Evolutionary conservation across 2,329 filamentous ascomycete genomes (phyloP), one percentile per base, ranked within the genome.

Genomic region (Didymella glomerata): DNA sequence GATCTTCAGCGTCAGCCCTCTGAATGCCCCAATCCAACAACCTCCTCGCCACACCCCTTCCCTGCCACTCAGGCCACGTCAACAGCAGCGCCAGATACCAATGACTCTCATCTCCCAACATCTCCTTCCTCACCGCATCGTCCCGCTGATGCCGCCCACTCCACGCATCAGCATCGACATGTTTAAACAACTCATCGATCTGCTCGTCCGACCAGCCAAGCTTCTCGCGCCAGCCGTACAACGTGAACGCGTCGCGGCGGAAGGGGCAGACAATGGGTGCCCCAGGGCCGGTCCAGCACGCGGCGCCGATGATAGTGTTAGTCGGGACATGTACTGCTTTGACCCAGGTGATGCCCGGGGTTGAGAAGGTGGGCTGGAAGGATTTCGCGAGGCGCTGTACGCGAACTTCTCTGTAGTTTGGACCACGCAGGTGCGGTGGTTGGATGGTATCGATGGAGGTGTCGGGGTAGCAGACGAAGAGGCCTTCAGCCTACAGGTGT

Each of bases 81-180:
- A 71, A 41, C n/a, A 76, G 34, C 24, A 68, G 62, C 45, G 66
- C 68, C 10, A 76, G 66, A 65, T 67, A 74, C 74, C 74, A 76
- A 57, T 76, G 73, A 57, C 44, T 38, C 20, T 75, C 63, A 0
- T 62, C 68, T 0, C 57, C 59, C 25, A 73, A 10, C 2, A 69
- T 22, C 6, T 64, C 56, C 11, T 25, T 46, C 30, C 73, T 55
- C 2, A 57, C 25, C 2, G 52, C 57, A 36, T 76, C 74, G 24
- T 70, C 49, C 2, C 53, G 60, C 0, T 8, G 60, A n/a, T 70
- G 56, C 4, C 46, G n/a, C 0, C 24, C 62, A 22, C 68, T 66
- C 71, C 73, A 75, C 1, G n/a, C 44, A 27, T 65, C 62, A 1
- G 63, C 38, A 27, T 61, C 48, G 5, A 65, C 57, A 16, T 66